Evolutionary conservation across 768 basidiomycete species (phyloP), one percentile per base, ranked within the genome.

Genomic region (Psilocybe tampanensis): DNA sequence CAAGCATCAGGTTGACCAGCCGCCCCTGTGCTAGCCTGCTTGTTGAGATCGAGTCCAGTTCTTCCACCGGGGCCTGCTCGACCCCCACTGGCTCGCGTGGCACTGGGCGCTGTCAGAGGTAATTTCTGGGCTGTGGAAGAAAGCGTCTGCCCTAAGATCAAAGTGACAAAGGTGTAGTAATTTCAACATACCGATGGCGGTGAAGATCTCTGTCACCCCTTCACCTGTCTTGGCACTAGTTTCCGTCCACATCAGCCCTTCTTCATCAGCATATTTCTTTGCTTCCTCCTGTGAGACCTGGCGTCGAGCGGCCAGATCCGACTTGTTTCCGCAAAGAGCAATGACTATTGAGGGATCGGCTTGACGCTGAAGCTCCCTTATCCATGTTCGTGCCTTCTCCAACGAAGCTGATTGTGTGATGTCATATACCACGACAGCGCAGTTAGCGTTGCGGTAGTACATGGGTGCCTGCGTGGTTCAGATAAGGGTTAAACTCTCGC

Each of bases 291-390:
- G 81, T 18, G 90, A 78, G 2, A 94, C 91, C 71, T 94, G 92
- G 64, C 93, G 86, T 60, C 91, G 88, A 8, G 88, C 89, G 39
- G 86, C 80, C 22, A 98, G 78, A 74, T 98, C 96, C 24, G 86
- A 75, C 76, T 98, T 98, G 82, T 98, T 98, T 47, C 96, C 96
- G 57, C 94, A 96, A 33, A 98, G 86, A 39, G 94, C 91, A 70
- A 98, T 96, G 65, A 96, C 86, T 79, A 97, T 98, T 43, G 89
- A 92, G 7, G 96, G 95, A 70, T 98, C 96, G 55, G 95, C 96
- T 76, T 98, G 95, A 53, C 95, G 93, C 69, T 97, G 95, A 2
- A 98, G 86, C 72, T 98, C 95, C 50, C 91, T 83, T 69, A 98
- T 95, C 96, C 96, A 98, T 61, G 88, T 88, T 64, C 90, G 89